Percentiles rank a stretch among this genome's conserved stretches.
Conservation (phyloP, 495 filamentous ascomycete species). For the Aspergillus leporis region DNA sequence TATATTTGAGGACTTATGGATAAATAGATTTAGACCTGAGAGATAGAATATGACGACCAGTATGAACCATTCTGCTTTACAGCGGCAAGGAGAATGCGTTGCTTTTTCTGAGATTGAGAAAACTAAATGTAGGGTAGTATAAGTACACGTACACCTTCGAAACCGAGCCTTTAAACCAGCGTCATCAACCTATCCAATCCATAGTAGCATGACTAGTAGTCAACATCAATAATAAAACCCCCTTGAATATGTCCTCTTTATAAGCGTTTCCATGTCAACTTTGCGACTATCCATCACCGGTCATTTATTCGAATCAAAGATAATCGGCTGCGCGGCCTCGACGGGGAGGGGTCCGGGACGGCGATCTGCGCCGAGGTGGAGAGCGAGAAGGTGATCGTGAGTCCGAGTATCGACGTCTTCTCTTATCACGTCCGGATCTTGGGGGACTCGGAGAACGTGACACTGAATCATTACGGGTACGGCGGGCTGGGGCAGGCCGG, state of each 20-base stretch:
- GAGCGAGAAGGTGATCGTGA: slow-evolving; percentile 25
- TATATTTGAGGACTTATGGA: background rate
- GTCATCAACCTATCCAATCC: background rate
- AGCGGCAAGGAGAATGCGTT: background rate
- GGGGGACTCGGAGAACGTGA: slow-evolving; percentile 30
- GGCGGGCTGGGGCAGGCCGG: slow-evolving; percentile 13
- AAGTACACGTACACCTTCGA: background rate
- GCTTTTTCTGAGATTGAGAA: background rate
- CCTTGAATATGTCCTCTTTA: background rate
- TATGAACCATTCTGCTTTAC: background rate
- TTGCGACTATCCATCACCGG: background rate
- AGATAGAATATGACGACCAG: background rate
- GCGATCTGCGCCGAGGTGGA: slow-evolving; percentile 18
- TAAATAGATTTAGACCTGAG: background rate
- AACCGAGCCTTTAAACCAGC: background rate
- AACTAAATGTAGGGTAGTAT: background rate
- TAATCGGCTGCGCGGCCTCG: slow-evolving; percentile 21
- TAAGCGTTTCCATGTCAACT: background rate
- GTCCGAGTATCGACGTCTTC: slow-evolving; percentile 29
- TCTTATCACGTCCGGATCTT: slow-evolving; percentile 19
- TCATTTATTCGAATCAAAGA: background rate
- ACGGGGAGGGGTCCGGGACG: slow-evolving; percentile 31
- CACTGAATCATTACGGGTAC: slow-evolving; percentile 15
- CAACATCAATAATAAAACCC: background rate
- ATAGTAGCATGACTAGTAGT: background rate